Conservation (phyloP, 2,329 filamentous ascomycete species). For the Colletotrichum shisoi region DNA sequence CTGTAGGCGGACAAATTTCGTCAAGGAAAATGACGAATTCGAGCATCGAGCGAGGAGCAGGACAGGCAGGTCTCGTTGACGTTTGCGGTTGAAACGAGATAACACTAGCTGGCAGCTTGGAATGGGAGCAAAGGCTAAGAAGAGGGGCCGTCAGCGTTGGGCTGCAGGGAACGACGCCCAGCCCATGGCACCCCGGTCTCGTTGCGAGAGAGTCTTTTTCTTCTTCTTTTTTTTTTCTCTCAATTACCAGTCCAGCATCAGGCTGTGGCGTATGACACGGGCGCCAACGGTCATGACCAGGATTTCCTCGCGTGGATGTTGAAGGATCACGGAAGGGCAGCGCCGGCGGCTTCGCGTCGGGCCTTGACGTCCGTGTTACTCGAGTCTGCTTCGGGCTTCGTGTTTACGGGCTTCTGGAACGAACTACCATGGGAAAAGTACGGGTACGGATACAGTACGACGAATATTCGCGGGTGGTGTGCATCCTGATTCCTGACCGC, state of each 20-base stretch:
- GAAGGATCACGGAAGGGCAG: neutral
- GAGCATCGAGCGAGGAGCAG: neutral
- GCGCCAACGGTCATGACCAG: neutral
- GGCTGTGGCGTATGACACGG: constrained; percentile 21
- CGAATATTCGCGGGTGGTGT: neutral
- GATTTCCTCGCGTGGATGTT: neutral
- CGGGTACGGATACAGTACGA: too few relatives aligned
- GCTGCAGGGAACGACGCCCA: constrained; percentile 14
- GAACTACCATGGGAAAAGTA: neutral
- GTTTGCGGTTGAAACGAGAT: neutral
- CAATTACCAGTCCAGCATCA: neutral
- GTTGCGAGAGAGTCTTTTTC: neutral
- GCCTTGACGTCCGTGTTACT: constrained; percentile 11
- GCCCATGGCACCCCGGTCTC: constrained; percentile 10
- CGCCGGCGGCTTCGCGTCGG: constrained; percentile 2
- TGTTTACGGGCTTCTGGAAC: constrained; percentile 13
- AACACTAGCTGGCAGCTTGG: neutral
- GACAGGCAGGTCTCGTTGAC: neutral
- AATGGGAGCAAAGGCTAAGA: constrained; percentile 30
- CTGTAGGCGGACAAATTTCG: too few relatives aligned
- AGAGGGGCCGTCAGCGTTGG: constrained; percentile 35
- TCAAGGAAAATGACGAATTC: neutral
- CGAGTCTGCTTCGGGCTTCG: neutral
- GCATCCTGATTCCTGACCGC: constrained; percentile 34
- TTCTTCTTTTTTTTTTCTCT: neutral